Conservation (phyloP, 1,139 yeast species). For the Suhomyces kunorum region DNA sequence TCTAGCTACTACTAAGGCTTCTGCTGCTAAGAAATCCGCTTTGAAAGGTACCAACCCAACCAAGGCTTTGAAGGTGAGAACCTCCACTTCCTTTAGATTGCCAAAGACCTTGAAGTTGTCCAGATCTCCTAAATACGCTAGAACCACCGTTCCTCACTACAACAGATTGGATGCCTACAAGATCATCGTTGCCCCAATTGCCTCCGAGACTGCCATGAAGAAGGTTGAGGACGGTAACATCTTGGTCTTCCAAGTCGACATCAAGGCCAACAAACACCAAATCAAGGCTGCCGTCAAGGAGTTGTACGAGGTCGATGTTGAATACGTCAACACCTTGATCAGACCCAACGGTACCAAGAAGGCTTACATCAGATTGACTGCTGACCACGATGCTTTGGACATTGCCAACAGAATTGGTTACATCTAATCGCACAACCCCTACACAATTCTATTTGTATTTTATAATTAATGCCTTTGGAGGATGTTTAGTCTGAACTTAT, state of each 20-base stretch:
- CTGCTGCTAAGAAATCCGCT: constrained; percentile 98
- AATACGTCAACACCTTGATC: constrained; percentile 91
- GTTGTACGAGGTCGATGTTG: constrained; percentile 94
- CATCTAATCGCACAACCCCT: constrained; percentile 54
- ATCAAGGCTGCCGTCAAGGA: constrained; percentile 98
- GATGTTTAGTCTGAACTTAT: constrained; percentile 16
- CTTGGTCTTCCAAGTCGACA: constrained; percentile 96
- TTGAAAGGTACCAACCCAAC: constrained; percentile 95
- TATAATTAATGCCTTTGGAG: constrained; percentile 16
- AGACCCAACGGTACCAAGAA: constrained; percentile 99
- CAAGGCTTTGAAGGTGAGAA: constrained; percentile 92
- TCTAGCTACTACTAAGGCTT: constrained; percentile 64
- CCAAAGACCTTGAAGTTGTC: constrained; percentile 97
- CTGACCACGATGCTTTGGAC: constrained; percentile 99
- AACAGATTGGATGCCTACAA: constrained; percentile 97
- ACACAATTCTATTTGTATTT: constrained; percentile 18
- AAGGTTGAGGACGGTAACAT: constrained; percentile 99
- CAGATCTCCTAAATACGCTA: constrained; percentile 92
- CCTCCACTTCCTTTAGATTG: constrained; percentile 91
- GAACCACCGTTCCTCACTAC: constrained; percentile 96
- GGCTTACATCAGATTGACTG: constrained; percentile 98
- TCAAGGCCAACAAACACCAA: constrained; percentile 97
- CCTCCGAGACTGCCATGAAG: constrained; percentile 98
- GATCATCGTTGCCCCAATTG: constrained; percentile 92
- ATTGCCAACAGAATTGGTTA: constrained; percentile 99